A percentile compares a stretch with the other conserved stretches of the same genome.
Conservation (phyloP, 306 rosid genomes). For the Lupinus albus region DNA sequence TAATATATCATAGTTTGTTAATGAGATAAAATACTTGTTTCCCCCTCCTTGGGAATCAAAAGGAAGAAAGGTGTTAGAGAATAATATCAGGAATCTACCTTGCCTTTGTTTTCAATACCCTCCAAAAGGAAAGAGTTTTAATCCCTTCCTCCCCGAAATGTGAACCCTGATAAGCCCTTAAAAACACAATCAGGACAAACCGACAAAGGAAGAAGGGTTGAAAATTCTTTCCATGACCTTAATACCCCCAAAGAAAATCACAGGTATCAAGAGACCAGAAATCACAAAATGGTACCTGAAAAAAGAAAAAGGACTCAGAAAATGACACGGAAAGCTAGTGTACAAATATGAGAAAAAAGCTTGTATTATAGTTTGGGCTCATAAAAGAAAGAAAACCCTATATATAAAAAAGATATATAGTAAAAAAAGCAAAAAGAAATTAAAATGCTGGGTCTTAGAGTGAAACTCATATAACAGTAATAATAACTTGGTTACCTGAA, state of each 20-base stretch:
- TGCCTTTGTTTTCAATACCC: constrained; percentile 52
- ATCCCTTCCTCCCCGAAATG: constrained; percentile 40
- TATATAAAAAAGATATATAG: background rate
- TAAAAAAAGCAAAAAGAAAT: constrained; percentile 44
- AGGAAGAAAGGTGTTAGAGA: constrained; percentile 55
- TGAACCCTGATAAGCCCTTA: constrained; percentile 43
- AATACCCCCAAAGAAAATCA: constrained; percentile 61
- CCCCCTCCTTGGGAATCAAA: constrained; percentile 56
- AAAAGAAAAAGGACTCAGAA: constrained; percentile 42
- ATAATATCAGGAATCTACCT: constrained; percentile 70
- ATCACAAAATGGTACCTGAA: constrained; percentile 50
- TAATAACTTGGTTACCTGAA: constrained; percentile 18
- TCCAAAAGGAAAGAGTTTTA: constrained; percentile 43
- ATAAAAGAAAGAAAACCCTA: constrained; percentile 20
- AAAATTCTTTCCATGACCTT: constrained; percentile 33
- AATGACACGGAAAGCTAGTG: constrained; percentile 51
- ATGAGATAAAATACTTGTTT: constrained; percentile 34
- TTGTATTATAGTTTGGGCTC: constrained; percentile 33
- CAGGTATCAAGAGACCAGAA: constrained; percentile 56
- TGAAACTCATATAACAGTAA: constrained; percentile 47
- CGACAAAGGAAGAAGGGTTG: constrained; percentile 46
- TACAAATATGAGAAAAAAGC: constrained; percentile 9
- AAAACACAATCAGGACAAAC: constrained; percentile 47
- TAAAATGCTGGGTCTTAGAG: constrained; percentile 52
- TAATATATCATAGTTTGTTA: constrained; percentile 4